These are phyloP conservation scores for Linanthus parryae DNA, from an alignment of 148 eudicot genomes.

Conservation along the genomic window DNA sequence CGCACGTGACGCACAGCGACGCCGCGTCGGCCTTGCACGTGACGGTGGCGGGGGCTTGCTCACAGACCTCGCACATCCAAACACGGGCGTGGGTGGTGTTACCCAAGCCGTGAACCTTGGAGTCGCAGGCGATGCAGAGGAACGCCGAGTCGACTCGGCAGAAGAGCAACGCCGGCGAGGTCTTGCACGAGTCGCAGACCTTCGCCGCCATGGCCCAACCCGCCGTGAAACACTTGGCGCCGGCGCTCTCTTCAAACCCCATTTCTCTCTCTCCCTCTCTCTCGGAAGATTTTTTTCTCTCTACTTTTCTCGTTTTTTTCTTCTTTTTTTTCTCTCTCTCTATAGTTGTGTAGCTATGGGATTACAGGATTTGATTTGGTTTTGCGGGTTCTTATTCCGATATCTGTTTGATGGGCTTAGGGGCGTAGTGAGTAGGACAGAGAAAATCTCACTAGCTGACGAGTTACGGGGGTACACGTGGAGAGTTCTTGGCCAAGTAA, in stretches of 20 bases:
- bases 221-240: slow-evolving; percentile 20
- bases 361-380: background rate
- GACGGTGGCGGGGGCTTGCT: slow-evolving; percentile 49
- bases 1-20: slow-evolving; percentile 47
- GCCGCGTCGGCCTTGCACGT: slow-evolving; percentile 73
- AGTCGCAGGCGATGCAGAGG: slow-evolving; percentile 65
- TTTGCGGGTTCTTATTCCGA: background rate
- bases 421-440: background rate
- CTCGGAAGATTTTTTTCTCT: too few species aligned
- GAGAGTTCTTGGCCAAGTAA: slow-evolving; percentile 18
- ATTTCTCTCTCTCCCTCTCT: background rate
- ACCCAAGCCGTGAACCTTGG: slow-evolving; percentile 45
- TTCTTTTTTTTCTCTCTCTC: background rate
- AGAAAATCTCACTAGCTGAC: slow-evolving; percentile 14
- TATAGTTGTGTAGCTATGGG: background rate
- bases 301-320: too few species aligned
- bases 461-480: slow-evolving; percentile 23
- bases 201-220: slow-evolving; percentile 31
- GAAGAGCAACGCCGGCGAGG: slow-evolving; percentile 47
- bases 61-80: slow-evolving; percentile 65
- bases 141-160: slow-evolving; percentile 65
- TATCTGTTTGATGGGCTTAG: slow-evolving; percentile 8
- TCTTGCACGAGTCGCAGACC: slow-evolving; percentile 66
- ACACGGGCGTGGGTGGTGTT: slow-evolving; percentile 43
- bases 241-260: slow-evolving; percentile 4